A percentile compares a stretch with the other conserved stretches of the same genome.
phyloP scores from a whole-genome alignment of 257 asterid species.

The Salvia hispanica region DNA sequence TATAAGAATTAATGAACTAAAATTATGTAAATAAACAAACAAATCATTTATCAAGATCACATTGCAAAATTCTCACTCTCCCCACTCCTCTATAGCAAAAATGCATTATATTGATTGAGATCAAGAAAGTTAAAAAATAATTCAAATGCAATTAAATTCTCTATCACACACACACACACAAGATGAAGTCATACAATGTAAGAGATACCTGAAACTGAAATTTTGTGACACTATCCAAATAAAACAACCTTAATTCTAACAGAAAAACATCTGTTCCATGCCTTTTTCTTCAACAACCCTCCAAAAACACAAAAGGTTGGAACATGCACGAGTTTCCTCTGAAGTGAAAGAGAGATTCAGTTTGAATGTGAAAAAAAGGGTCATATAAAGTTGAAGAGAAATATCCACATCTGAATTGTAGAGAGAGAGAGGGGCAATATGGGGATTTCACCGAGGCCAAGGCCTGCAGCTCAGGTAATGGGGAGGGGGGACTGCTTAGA shows the following conservation, averaged over 20 bases:
- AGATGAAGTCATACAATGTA: neutral
- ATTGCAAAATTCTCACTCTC: no score
- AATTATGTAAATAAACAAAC: no score
- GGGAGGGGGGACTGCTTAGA: constrained; percentile 32
- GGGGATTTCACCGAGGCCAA: constrained; percentile 36
- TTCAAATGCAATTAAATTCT: neutral
- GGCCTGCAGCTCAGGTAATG: constrained; percentile 33
- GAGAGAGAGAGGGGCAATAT: constrained; percentile 39
- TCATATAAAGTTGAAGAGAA: no score
- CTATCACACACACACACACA: neutral
- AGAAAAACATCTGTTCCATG: neutral
- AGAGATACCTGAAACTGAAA: constrained; percentile 34
- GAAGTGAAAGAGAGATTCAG: constrained; percentile 16
- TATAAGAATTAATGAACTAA: no score
- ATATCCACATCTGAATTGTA: neutral
- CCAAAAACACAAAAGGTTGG: constrained; percentile 1
- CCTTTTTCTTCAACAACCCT: neutral
- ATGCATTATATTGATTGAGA: neutral
- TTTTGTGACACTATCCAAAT: neutral
- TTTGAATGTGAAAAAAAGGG: no score
- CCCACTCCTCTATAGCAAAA: neutral
- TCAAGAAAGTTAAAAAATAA: neutral
- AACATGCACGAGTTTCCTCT: constrained; percentile 24
- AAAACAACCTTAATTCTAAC: constrained; percentile 13
- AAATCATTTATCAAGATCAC: no score